Evolutionary conservation across 768 basidiomycete species (phyloP), one percentile per base, ranked within the genome.

Genomic region (Rhodotorula toruloides): DNA sequence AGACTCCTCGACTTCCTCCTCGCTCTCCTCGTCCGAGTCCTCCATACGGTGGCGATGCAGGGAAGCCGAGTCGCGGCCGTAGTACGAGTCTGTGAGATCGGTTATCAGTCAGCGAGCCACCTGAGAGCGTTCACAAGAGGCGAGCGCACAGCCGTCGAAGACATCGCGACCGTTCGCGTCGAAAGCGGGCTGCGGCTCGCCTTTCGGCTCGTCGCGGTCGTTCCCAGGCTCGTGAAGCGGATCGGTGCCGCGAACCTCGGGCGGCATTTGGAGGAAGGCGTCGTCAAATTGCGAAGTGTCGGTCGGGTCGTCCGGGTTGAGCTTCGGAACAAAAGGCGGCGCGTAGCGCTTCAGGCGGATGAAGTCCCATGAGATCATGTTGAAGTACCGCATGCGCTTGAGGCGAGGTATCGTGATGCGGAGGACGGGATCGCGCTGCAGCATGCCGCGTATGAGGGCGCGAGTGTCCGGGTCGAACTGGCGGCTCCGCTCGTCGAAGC

Each of bases 231-330:
- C 87, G 73, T 84, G 82, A 66, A 81, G 82, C 57, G 88, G 87
- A 9, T 32, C 48, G n/a, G 54, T 63, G 21, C 74, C 77, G 34
- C 74, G 73, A 67, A 98, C 85, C 54, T 89, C 86, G 31, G 92
- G 90, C 71, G 88, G 87, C 89, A 98, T 94, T 76, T 89, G 89
- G 65, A 98, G 83, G 85, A 96, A 98, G 46, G 90, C 87, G 68
- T 93, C 90, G 77, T 98, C 94, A 77, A 98, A 99, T 79, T 98
- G 97, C 77, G 90, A 90, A 71, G 90, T 93, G 83, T 99, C 96
- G 74, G 87, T 86, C 67, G 92, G 92, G 79, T 94, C 90, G 48
- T 84, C 84, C 29, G 89, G 88, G 76, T 93, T 90, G 76, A 91
- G 90, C 37, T 88, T 88, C 22, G 79, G 91, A 14, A 76, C 67